Base-by-base conservation (phyloP, 371 early-diverging fungal species). In the Amoeboradix gromovi region DNA sequence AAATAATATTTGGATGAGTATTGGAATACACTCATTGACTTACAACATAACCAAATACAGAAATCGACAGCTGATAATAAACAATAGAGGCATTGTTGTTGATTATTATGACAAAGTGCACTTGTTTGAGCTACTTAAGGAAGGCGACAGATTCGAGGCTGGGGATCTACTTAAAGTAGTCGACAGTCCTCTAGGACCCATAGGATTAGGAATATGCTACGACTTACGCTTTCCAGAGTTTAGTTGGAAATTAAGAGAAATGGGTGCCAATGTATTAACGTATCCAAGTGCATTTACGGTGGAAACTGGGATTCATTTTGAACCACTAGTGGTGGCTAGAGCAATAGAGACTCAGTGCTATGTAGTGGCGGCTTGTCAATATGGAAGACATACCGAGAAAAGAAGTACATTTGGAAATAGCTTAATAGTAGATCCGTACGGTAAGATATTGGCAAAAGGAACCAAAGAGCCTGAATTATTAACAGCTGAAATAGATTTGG, bases 211-310 rank as follows among this genome's bases (percentile, higher is more conserved):
- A 0, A 72, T 79, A 29, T 91, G 91, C 76, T 90, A 89, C 71
- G 91, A 91, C 73, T 67, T 91, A 68, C 80, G 91, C 28, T 91
- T 89, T 74, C 82, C 90, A 0, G 87, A 89, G 70, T 48, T 84
- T 68, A 78, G 87, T 0, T 73, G 81, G 66, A 72, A 72, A 0
- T 79, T 87, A 66, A 76, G 86, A 5, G 72, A 71, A 30, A 75
- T 75, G 27, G 87, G 87, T 0, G 86, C 88, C 1, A 81, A 89
- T 66, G 76, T 87, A 22, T 72, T 91, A 29, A 81, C 87, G 17
- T 91, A 80, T 72, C 90, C 91, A 27, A 85, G 87, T n/a, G 91
- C 88, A 0, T 91, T 91, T 73, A 89, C 91, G 0, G 71, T 85
- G 68, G 78, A 80, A 67, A 91, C 91, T 0, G 91, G 91, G 0